phyloP scores from a whole-genome alignment of 257 asterid species.

The Gynochthodes officinalis region DNA sequence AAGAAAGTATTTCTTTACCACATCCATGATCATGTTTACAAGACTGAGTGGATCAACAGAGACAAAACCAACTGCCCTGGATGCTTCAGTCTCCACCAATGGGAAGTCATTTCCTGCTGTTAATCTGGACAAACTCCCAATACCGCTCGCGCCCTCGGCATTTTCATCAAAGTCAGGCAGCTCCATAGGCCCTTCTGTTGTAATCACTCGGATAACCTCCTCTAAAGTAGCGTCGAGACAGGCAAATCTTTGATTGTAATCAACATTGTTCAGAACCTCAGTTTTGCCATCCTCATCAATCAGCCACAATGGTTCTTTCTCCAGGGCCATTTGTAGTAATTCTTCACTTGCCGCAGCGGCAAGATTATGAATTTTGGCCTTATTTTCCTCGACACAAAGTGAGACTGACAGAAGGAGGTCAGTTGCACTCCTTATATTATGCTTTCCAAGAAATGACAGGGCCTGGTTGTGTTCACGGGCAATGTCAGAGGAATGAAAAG shows the following conservation, averaged over 20 bases:
- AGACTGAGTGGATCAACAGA: constrained; percentile 31
- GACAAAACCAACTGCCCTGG: constrained; percentile 47
- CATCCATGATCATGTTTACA: constrained; percentile 47
- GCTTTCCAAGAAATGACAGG: constrained; percentile 5
- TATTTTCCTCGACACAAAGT: constrained; percentile 30
- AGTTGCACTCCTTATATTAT: constrained; percentile 30
- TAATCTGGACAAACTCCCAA: background rate
- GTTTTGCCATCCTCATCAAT: constrained; percentile 26
- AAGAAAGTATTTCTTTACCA: constrained; percentile 33
- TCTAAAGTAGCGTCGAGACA: constrained; percentile 43
- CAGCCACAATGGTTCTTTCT: constrained; percentile 44
- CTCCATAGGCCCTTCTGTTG: constrained; percentile 25
- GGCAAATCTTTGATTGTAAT: constrained; percentile 39
- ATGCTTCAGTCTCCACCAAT: constrained; percentile 27
- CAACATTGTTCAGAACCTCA: constrained; percentile 37
- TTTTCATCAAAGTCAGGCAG: constrained; percentile 26
- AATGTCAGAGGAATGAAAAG: background rate
- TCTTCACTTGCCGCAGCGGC: constrained; percentile 45
- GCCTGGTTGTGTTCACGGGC: background rate
- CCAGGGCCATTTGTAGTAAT: constrained; percentile 33
- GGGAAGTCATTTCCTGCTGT: background rate
- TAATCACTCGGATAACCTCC: constrained; percentile 38
- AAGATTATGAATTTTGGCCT: constrained; percentile 34
- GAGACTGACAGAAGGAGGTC: constrained; percentile 55
- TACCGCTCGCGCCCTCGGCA: background rate